A percentile compares a stretch with the other conserved stretches of the same genome.
Conservation (phyloP, 2,329 filamentous ascomycete genomes). For the Meredithiella fracta region DNA sequence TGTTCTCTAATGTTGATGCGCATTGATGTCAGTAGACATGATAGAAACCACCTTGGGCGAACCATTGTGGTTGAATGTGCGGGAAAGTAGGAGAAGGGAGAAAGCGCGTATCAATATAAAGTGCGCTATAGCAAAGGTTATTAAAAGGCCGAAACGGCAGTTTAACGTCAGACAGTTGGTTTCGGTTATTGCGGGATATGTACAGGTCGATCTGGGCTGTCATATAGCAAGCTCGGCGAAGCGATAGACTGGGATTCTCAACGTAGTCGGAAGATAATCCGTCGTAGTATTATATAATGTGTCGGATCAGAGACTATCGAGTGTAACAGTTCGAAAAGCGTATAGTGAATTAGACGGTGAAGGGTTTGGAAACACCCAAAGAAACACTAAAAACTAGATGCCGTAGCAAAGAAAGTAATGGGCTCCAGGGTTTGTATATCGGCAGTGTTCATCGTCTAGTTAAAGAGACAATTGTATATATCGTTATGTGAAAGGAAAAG, state of each 20-base stretch:
- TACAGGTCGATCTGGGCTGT: no score
- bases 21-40: conserved; percentile 33
- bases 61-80: conserved; percentile 9
- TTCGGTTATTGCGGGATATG: not conserved
- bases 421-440: no score
- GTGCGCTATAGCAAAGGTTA: conserved; percentile 1
- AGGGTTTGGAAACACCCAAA: not conserved
- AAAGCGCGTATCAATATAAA: not conserved
- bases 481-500: no score
- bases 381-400: not conserved
- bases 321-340: no score
- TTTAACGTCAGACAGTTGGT: not conserved
- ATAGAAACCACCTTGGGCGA: conserved; percentile 11
- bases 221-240: no score
- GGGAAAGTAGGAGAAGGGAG: not conserved
- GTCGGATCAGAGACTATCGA: no score
- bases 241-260: not conserved
- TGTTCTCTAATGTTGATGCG: conserved; percentile 78
- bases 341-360: not conserved
- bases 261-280: not conserved
- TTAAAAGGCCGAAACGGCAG: not conserved
- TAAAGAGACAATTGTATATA: no score
- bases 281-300: not conserved
- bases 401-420: no score
- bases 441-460: no score